A percentile compares a stretch with the other conserved stretches of the same genome.
Evolutionary conservation across 768 basidiomycete genomes (phyloP).

Genomic region (Candolleomyces efflorescens): DNA sequence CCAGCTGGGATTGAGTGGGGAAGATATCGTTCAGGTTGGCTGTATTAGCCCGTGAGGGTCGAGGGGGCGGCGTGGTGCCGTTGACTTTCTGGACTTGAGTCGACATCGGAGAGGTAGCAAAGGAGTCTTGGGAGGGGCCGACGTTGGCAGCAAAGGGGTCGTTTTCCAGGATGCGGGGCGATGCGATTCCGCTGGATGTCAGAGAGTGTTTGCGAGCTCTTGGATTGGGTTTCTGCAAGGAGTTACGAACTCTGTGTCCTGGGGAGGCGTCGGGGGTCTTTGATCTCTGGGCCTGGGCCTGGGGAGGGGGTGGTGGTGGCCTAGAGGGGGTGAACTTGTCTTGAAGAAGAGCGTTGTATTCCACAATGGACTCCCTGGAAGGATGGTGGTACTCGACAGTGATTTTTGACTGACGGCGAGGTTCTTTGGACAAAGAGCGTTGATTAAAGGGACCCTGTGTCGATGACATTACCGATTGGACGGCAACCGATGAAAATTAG

Average conservation of each 20-base stretch:
- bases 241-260: conserved; percentile 42
- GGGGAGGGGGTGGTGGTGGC: conserved; percentile 35
- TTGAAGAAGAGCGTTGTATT: conserved; percentile 69
- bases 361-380: conserved; percentile 70
- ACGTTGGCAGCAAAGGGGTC: conserved; percentile 55
- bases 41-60: conserved; percentile 83
- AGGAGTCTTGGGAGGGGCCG: conserved; percentile 22
- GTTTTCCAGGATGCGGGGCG: conserved; percentile 39
- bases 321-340: conserved; percentile 40
- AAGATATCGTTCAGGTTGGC: conserved; percentile 76
- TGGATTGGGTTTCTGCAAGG: conserved; percentile 59
- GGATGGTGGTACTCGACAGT: conserved; percentile 77
- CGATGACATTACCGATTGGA: conserved; percentile 33
- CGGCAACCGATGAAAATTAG: conserved; percentile 8
- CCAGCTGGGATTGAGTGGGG: conserved; percentile 35
- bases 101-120: conserved; percentile 17
- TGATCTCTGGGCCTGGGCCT: conserved; percentile 39
- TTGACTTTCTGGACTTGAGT: conserved; percentile 27
- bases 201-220: conserved; percentile 42
- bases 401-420: conserved; percentile 53
- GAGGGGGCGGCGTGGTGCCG: conserved; percentile 57
- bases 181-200: conserved; percentile 15
- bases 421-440: conserved; percentile 37
- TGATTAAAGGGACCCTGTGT: conserved; percentile 47
- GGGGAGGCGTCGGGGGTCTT: conserved; percentile 42